phyloP scores from a whole-genome alignment of 176 grass and related monocot genomes.

The Leersia perrieri region DNA sequence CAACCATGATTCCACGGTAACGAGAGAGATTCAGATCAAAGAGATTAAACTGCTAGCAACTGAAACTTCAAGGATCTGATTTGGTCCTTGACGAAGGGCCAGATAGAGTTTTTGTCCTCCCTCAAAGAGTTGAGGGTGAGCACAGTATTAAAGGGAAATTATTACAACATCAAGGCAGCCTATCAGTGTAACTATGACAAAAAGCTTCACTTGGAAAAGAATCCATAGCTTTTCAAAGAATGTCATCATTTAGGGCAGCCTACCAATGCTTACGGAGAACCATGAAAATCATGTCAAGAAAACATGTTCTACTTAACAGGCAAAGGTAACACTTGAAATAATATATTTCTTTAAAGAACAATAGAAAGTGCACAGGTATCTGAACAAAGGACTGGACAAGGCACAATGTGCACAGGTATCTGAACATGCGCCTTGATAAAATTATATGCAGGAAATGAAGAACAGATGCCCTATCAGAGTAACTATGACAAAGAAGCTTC shows the following conservation, averaged over 20 bases:
- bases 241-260: conserved; percentile 29
- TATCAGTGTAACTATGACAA: conserved; percentile 61
- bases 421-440: not conserved
- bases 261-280: not conserved
- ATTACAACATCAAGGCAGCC: not conserved
- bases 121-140: not conserved
- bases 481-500: conserved; percentile 53
- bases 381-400: not conserved
- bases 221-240: conserved; percentile 37
- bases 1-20: not conserved
- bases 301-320: not conserved
- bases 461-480: conserved; percentile 50
- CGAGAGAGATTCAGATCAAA: not conserved
- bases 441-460: not conserved
- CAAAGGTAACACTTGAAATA: not conserved
- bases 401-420: not conserved
- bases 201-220: conserved; percentile 42
- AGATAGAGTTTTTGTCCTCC: not conserved
- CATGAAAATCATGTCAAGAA: not conserved
- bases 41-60: not conserved
- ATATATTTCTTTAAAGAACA: not conserved
- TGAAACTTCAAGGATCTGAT: not conserved
- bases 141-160: not conserved
- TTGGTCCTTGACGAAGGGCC: not conserved
- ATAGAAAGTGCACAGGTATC: too few relatives aligned